These are phyloP conservation scores for Dioszegia aurantiaca DNA, from an alignment of 768 basidiomycete species.

Conservation along the genomic window DNA sequence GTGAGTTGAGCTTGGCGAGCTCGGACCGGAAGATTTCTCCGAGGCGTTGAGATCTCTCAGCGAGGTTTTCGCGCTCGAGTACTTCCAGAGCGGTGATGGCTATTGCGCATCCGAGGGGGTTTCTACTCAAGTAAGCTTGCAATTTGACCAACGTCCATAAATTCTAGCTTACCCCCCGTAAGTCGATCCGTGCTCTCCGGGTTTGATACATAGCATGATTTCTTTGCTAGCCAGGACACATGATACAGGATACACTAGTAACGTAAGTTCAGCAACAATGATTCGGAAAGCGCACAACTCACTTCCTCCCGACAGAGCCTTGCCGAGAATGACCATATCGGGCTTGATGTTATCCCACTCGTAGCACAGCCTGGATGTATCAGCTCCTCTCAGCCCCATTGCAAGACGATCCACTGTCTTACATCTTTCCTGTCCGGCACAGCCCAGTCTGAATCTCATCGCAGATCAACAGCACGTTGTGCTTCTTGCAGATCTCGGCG, in stretches of 20 bases:
- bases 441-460: slow-evolving; percentile 99
- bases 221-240: slow-evolving; percentile 85
- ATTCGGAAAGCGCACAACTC: slow-evolving; percentile 40
- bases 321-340: slow-evolving; percentile 88
- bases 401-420: slow-evolving; percentile 11
- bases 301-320: slow-evolving; percentile 95
- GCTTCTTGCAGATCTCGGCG: slow-evolving; percentile 79
- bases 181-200: slow-evolving; percentile 93
- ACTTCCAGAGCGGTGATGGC: slow-evolving; percentile 88
- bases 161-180: slow-evolving; percentile 86
- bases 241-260: slow-evolving; percentile 87
- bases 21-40: slow-evolving; percentile 73
- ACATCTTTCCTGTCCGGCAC: slow-evolving; percentile 87
- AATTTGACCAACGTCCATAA: background rate
- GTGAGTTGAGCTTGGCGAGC: slow-evolving; percentile 55
- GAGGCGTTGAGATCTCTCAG: slow-evolving; percentile 71
- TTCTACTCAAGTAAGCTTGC: slow-evolving; percentile 56
- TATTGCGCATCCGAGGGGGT: slow-evolving; percentile 94
- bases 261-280: slow-evolving; percentile 2
- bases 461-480: slow-evolving; percentile 92
- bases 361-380: slow-evolving; percentile 61
- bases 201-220: slow-evolving; percentile 90
- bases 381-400: background rate
- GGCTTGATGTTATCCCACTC: slow-evolving; percentile 85
- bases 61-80: slow-evolving; percentile 80